Base-by-base conservation (phyloP, 2,329 filamentous ascomycete species). In the Pezicula neosporulosa region DNA sequence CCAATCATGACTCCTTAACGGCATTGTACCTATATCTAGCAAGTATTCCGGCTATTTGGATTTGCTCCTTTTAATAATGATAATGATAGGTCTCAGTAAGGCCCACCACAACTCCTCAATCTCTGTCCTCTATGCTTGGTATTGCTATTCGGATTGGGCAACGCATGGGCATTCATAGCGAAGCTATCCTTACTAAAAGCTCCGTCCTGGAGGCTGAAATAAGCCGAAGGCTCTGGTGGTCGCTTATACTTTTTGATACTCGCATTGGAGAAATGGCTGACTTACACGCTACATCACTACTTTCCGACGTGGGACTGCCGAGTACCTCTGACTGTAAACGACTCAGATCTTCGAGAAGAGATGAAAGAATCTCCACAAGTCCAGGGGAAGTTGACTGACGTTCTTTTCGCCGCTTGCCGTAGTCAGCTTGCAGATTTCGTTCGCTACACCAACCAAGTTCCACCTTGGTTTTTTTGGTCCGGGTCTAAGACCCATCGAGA, bases 221-320 rank as follows among this genome's bases (percentile, higher is more conserved):
- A 67, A 78, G 86, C n/a, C 79, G 86, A 46, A 77, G 87, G 35
- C 70, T 90, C 1, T 90, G 86, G 86, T 90, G 86, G 86, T 81
- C 83, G 33, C 72, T 91, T 15, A 76, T 86, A 12, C 73, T 82
- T 21, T 86, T 89, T 57, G 87, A 91, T 65, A 76, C 78, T 53
- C 83, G 87, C 18, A 78, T 89, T 36, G 78, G 83, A 50, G 86
- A 90, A 63, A 78, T 89, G 66, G 78, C 81, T 3, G 78, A 80
- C 45, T 80, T 62, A 49, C 72, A 67, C 53, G 59, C 59, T 7
- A 52, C 64, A 2, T 63, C 57, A 2, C 52, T 77, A 15, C 54
- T 56, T 54, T 72, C 74, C 74, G 2, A 70, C 66, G 1, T 78
- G 74, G 73, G 80, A 83, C 60, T 81, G 78, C 66, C 77, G 73